Base-by-base conservation (phyloP, 192 early-diverging fungal genomes). In the Coemansia sp. region DNA sequence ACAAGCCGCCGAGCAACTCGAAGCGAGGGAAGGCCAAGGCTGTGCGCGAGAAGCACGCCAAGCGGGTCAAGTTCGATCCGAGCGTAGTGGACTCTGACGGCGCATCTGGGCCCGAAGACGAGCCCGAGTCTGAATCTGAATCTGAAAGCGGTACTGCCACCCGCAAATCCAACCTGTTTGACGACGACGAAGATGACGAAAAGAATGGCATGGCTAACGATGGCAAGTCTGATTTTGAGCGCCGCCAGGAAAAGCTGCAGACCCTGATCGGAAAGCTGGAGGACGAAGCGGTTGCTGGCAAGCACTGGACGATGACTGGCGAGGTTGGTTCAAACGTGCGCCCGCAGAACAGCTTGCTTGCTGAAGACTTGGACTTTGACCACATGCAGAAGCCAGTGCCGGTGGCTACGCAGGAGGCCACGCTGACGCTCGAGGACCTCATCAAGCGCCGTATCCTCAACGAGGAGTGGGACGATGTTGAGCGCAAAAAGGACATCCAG, bases 391-490 rank as follows among this genome's bases (percentile, higher is more conserved):
- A 96, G 77, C 93, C 97, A 2, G 92, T 95, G 0, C 97, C 97
- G 12, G 88, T 97, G 12, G 89, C 96, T 30, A 98, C 97, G 2
- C 90, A 93, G 68, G 95, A 98, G 70, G 71, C 79, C 0, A 98
- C 95, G 6, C 69, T 83, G 50, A 83, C 91, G 5, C 82, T 99
- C 11, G 95, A 97, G 66, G 95, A 97, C 51, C 67, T 96, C 56
- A 99, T 99, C 77, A 92, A 91, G 72, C 85, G 86, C 51, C 89
- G 97, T 25, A 97, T 99, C 69, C 67, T 92, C 31, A 94, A 93
- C 54, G 77, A 80, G 28, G 84, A 89, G 64, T 99, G 88, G 81
- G 92, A 98, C 78, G 95, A 98, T 67, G 97, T 99, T 4, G 90
- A 88, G 32, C 88, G 95, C 54, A 93, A 94, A 73, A 83, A 86